Base-by-base conservation (phyloP, 179 eudicot species). In the Patellifolia procumbens region DNA sequence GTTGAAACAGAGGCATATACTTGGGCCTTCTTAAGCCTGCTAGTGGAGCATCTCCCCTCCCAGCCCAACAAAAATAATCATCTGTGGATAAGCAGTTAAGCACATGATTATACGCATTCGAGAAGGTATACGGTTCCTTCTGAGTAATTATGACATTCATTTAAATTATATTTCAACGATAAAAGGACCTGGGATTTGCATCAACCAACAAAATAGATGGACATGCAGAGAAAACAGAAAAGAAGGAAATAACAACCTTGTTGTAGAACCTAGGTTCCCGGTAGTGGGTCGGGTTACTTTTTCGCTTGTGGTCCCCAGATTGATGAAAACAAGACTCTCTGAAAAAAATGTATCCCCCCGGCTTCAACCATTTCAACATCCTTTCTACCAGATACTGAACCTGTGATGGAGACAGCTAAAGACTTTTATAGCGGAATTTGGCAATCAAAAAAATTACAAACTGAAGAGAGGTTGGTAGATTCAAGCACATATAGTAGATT, bases 301-400 rank as follows among this genome's bases (percentile, higher is more conserved):
- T 89, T 76, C 97, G 86, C 87, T 93, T 95, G 89, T 82, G 87
- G 80, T 93, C 99, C 64, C 97, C 99, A 70, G 99, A 95, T 77
- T 89, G 97, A 81, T 91, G 97, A 81, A 92, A 93, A 71, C 99
- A 95, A 34, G 98, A 91, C 62, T 95, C 99, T 76, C 97, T 85
- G 86, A 95, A 95, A 82, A 93, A 93, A 45, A 95, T 91, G 78
- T 68, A 84, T n/a, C 99, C 98, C 24, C 98, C 99, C 65, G 89
- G 90, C 85, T 91, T 95, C 80, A 95, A 78, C 97, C 97, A 95
- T 82, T 83, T 89, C 69, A 91, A 84, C 91, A 95, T 85, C 85
- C 86, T 90, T 72, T 82, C 84, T 37, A 74, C 96, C 81, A 95
- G 82, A 74, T 84, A 46, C 74, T 92, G 91, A 59, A 95, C 95